Base-by-base conservation (phyloP, 1,284 basidiomycete species). In the Pholiota adiposa region DNA sequence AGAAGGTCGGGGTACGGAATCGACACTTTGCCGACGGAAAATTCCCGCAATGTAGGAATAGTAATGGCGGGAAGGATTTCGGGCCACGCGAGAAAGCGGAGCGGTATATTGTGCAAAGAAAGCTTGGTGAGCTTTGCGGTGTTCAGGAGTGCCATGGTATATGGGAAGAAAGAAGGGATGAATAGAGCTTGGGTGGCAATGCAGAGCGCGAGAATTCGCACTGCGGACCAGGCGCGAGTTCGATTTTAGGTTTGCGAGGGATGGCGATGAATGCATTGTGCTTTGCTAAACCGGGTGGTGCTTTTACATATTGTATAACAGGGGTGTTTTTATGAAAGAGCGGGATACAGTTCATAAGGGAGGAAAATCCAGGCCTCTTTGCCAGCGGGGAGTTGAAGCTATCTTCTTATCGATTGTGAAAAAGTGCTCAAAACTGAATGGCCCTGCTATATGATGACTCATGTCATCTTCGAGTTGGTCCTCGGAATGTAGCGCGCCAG, bases 1-100 rank as follows among this genome's bases (percentile, higher is more conserved):
- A 62, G 52, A 12, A 71, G 61, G 54, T 71, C 69, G 0, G 63
- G 62, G 23, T 68, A 68, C 3, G 68, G 46, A 27, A 70, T 65
- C 1, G 53, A 34, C 5, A n/a, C n/a, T n/a, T n/a, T n/a, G n/a
- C 63, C 63, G 14, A 69, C 58, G 11, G 60, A 60, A 12, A 72
- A 54, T 9, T 63, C 25, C 19, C 21, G 54, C 48, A 68, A 49
- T 4, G 54, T 59, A 2, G 65, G 65, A 23, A 70, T 63, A 1
- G 57, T 58, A 6, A 69, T 56, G 18, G 46, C 56, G 3, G 62
- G 60, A 34, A 72, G 66, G 50, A 70, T 67, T 16, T 62, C 59
- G 5, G 61, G 38, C 68, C 67, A 69, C 16, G 62, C 54, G 41
- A 62, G 59, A 11, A 59, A 34, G 1, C 55, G 56, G 9, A 70